phyloP scores from a whole-genome alignment of 148 eudicot genomes.

The Diospyros lotus region DNA sequence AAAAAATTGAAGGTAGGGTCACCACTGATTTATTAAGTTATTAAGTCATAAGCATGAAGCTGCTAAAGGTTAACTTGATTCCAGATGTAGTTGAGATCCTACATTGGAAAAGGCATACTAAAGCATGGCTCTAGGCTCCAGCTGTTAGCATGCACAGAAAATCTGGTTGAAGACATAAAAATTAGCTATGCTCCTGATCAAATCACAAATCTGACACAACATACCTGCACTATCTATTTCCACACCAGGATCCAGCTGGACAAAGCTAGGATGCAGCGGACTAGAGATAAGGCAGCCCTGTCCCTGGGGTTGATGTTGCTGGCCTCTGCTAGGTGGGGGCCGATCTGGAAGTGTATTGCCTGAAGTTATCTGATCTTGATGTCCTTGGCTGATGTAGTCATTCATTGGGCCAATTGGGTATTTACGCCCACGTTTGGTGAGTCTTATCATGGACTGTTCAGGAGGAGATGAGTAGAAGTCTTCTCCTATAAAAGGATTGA shows the following conservation, averaged over 20 bases:
- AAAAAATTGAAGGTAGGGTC: too few relatives aligned
- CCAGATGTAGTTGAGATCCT: too few relatives aligned
- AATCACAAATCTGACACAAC: background rate
- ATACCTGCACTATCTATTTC: conserved; percentile 12
- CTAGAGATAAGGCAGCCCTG: conserved; percentile 12
- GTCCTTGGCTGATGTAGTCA: conserved; percentile 13
- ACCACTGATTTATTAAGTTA: too few relatives aligned
- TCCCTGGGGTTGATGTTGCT: conserved; percentile 8
- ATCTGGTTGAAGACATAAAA: too few relatives aligned
- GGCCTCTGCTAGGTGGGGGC: conserved; percentile 1
- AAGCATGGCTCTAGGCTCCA: too few relatives aligned
- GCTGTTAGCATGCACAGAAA: too few relatives aligned
- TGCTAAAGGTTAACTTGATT: too few relatives aligned
- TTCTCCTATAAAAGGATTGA: background rate
- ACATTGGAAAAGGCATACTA: too few relatives aligned
- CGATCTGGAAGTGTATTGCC: conserved; percentile 13
- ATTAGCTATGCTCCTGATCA: background rate
- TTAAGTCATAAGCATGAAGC: too few relatives aligned
- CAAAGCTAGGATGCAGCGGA: conserved; percentile 6
- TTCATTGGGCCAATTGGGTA: background rate
- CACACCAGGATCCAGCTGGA: background rate
- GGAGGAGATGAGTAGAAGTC: too few relatives aligned
- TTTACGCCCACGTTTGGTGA: too few relatives aligned
- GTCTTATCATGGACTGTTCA: too few relatives aligned
- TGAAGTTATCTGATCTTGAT: conserved; percentile 14